These are phyloP conservation scores for Alternaria ventricosa DNA, from an alignment of 2,329 filamentous ascomycete genomes.

Conservation along the genomic window DNA sequence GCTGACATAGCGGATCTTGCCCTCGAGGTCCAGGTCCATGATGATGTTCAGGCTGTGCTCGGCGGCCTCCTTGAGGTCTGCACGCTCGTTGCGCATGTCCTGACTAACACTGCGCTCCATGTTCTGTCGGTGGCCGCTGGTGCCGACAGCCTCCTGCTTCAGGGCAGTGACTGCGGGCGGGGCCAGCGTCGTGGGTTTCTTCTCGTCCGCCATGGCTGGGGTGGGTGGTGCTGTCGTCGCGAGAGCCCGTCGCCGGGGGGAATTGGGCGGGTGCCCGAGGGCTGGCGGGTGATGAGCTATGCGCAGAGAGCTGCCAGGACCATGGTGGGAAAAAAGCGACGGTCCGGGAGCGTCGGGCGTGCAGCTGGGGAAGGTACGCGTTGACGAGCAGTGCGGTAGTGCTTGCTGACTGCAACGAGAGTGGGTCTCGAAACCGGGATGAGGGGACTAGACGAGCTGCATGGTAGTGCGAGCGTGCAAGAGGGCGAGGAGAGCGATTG, in stretches of 20 bases:
- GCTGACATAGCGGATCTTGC: slow-evolving; percentile 92
- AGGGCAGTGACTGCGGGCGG: slow-evolving; percentile 54
- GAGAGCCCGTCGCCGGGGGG: slow-evolving; percentile 17
- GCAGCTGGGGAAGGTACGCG: slow-evolving; percentile 7
- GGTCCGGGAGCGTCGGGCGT: slow-evolving; percentile 9
- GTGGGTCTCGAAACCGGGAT: slow-evolving; percentile 7
- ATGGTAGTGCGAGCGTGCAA: slow-evolving; percentile 24
- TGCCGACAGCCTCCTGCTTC: slow-evolving; percentile 47
- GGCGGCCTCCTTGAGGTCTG: slow-evolving; percentile 92
- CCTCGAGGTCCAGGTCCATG: slow-evolving; percentile 89
- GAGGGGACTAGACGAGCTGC: slow-evolving; percentile 28
- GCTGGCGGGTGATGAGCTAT: slow-evolving; percentile 41
- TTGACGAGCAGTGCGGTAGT: slow-evolving; percentile 10
- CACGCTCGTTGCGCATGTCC: slow-evolving; percentile 89
- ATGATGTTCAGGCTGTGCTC: slow-evolving; percentile 97
- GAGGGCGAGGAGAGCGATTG: slow-evolving; percentile 32
- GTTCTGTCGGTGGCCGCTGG: slow-evolving; percentile 35
- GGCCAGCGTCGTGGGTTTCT: slow-evolving; percentile 43
- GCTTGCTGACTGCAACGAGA: slow-evolving; percentile 15
- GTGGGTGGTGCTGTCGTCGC: slow-evolving; percentile 18
- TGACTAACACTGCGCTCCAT: slow-evolving; percentile 76
- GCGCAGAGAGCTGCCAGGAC: slow-evolving; percentile 33
- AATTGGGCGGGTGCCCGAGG: slow-evolving; percentile 34
- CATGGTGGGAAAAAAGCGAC: slow-evolving; percentile 36
- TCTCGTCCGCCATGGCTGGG: slow-evolving; percentile 34